Evolutionary conservation across 257 asterid species (phyloP).

Genomic region (Penstemon newberryi): DNA sequence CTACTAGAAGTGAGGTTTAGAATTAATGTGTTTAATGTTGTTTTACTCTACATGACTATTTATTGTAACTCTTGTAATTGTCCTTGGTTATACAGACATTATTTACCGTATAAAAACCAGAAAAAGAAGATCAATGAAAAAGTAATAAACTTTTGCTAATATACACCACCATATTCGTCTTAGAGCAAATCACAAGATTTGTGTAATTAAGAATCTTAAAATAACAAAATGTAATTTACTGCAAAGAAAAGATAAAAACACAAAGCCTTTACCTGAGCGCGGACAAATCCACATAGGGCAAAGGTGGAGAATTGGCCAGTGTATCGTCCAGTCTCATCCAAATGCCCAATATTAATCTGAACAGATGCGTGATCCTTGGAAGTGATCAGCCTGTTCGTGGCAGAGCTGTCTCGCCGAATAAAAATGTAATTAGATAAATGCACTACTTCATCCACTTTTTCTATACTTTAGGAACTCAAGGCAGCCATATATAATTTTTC

Average conservation of each 20-base stretch:
- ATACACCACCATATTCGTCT: too few relatives aligned
- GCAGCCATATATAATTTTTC: background rate
- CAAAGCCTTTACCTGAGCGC: slow-evolving; percentile 57
- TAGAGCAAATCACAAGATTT: background rate
- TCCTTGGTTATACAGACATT: too few relatives aligned
- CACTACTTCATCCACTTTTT: background rate
- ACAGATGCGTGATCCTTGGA: slow-evolving; percentile 93
- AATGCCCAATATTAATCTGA: slow-evolving; percentile 78
- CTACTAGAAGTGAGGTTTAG: too few relatives aligned
- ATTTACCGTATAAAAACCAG: too few relatives aligned
- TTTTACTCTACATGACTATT: too few relatives aligned
- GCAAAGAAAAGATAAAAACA: too few relatives aligned
- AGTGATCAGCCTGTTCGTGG: slow-evolving; percentile 83
- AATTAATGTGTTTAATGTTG: too few relatives aligned
- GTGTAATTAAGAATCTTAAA: background rate
- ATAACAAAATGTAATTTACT: background rate
- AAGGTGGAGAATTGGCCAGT: slow-evolving; percentile 64
- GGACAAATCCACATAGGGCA: slow-evolving; percentile 83
- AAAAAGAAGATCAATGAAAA: background rate
- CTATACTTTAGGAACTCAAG: background rate
- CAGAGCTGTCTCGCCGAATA: slow-evolving; percentile 53
- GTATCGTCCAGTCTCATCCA: slow-evolving; percentile 73
- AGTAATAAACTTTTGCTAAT: background rate
- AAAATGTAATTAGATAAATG: background rate
- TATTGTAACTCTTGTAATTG: too few relatives aligned